These are phyloP conservation scores for Blastomyces gilchristii DNA, from an alignment of 2,329 filamentous ascomycete species.

Conservation along the genomic window DNA sequence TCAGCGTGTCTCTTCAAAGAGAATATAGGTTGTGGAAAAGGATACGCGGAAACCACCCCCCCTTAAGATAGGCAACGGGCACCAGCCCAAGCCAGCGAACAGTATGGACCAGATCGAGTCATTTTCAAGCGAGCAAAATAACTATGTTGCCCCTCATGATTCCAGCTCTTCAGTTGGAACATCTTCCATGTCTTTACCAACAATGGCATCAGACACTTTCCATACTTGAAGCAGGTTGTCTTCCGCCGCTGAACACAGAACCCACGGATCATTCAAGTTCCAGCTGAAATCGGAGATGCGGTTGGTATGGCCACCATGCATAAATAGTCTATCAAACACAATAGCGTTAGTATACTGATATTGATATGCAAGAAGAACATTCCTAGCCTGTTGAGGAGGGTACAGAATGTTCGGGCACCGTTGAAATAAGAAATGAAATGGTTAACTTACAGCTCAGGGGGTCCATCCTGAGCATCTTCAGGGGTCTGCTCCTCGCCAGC, in stretches of 20 bases:
- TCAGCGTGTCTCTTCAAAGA: background rate
- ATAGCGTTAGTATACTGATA: background rate
- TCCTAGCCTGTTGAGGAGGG: too few relatives aligned
- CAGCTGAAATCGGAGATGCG: conserved; percentile 94
- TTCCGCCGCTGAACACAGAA: conserved; percentile 88
- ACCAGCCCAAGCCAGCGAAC: background rate
- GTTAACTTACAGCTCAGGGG: conserved; percentile 72
- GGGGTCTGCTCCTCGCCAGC: conserved; percentile 90
- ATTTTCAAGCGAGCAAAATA: background rate
- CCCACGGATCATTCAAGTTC: conserved; percentile 95
- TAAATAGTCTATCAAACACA: conserved; percentile 60
- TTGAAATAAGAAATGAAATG: background rate
- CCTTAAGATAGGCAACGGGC: background rate
- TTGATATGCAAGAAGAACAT: background rate
- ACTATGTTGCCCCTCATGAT: conserved; percentile 24
- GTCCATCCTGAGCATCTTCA: conserved; percentile 89
- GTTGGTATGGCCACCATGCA: conserved; percentile 98
- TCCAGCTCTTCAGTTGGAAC: conserved; percentile 69
- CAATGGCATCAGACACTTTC: conserved; percentile 75
- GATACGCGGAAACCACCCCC: background rate
- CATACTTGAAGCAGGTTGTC: conserved; percentile 95
- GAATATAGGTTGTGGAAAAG: background rate
- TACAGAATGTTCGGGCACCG: background rate
- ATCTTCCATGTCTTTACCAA: conserved; percentile 65
- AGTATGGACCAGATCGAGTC: background rate